Evolutionary conservation across 2,329 filamentous ascomycete species (phyloP), one percentile per base, ranked within the genome.

Genomic region (Arthrobotrys conoides): DNA sequence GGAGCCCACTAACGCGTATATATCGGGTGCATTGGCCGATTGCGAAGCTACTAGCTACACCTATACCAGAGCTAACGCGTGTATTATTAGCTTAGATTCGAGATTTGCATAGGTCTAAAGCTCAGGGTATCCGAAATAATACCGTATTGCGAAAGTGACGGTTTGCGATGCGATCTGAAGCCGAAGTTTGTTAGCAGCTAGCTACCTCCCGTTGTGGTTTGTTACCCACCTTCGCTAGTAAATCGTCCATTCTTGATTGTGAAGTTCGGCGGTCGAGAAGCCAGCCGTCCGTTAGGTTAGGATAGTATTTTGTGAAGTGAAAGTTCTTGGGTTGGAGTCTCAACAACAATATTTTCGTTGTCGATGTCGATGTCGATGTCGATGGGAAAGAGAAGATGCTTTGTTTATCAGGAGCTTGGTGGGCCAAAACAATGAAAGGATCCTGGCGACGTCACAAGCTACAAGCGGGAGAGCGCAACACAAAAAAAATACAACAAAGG

Each of bases 31-130:
- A 81, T 65, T 81, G 80, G 66, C 76, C 77, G 36, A 82, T 81
- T 8, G 82, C 82, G 75, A 81, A 82, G 48, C 80, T 82, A 46
- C 81, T 82, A n/a, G 82, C 82, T 27, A 82, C 79, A 18, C 75
- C 80, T 66, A 82, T 82, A n/a, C 82, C 82, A 24, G 82, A 82
- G 49, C 81, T 82, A 71, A 18, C 27, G 3, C n/a, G 16, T 46
- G 12, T 18, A 12, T 8, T n/a, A 12, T 61, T 18, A 46, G 61
- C 14, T 33, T 80, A 16, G 80, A 61, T 16, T 64, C 22, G 30
- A 33, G 33, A 22, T n/a, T 33, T 4, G 0, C 57, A 44, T 44
- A 16, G 14, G 22, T 55, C 12, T 30, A 33, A 20, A 10, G 46
- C 44, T 12, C 10, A 18, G 41, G n/a, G 10, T n/a, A 44, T 14